Evolutionary conservation across 768 basidiomycete species (phyloP).

Genomic region (Termitomyces sp.): DNA sequence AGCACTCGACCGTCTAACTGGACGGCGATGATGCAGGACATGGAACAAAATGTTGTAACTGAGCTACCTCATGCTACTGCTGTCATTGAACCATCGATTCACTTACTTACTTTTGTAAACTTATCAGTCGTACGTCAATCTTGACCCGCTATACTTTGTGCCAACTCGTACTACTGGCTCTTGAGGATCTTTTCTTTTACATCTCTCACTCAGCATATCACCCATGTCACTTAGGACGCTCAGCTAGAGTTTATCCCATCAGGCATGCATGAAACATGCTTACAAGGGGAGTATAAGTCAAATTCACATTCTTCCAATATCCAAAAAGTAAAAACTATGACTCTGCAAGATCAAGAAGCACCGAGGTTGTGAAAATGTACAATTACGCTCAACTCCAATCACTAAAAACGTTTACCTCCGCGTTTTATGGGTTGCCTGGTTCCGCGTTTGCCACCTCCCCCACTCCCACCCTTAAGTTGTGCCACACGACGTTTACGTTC

Average conservation of each 20-base stretch:
- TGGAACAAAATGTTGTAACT: constrained; percentile 6
- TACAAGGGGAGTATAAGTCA: not conserved
- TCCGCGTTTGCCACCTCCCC: constrained; percentile 35
- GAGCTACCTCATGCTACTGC: not conserved
- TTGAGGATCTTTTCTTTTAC: not conserved
- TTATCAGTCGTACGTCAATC: not conserved
- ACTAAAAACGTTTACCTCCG: constrained; percentile 67
- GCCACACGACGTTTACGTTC: constrained; percentile 40
- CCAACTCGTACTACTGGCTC: too few species aligned
- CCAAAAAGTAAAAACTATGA: not conserved
- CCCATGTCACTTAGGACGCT: not conserved
- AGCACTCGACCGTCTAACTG: constrained; percentile 24
- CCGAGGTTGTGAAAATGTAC: not conserved
- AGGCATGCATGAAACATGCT: not conserved
- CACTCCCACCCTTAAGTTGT: constrained; percentile 32
- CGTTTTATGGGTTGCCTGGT: constrained; percentile 73
- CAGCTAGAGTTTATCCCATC: not conserved
- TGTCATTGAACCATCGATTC: not conserved
- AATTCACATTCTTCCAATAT: not conserved
- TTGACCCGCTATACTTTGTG: not conserved
- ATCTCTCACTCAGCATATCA: not conserved
- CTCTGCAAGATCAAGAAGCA: not conserved
- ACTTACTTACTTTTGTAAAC: not conserved
- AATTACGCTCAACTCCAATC: not conserved
- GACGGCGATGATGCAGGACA: constrained; percentile 5